Base-by-base conservation (phyloP, 495 filamentous ascomycete species). In the Penicillium nucicola region DNA sequence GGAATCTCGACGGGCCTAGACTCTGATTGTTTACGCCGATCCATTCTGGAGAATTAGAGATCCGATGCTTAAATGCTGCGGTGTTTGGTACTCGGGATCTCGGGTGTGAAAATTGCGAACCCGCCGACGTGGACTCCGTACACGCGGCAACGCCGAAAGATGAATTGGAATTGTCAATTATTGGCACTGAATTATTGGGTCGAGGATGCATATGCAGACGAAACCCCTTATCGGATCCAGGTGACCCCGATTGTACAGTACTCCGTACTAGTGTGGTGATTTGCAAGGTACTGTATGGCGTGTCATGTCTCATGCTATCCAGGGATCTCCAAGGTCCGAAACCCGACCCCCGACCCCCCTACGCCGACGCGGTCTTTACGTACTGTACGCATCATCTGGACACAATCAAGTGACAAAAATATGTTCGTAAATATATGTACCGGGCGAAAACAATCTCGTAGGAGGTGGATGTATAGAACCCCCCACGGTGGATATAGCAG, bases 1-100 rank as follows among this genome's bases (percentile, higher is more conserved):
- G 36, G 55, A 49, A 55, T 39, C 22, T n/a, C 25, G 25, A 28
- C 25, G 25, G 65, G 65, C 65, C 67, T 68, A 70, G 67, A 68
- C 55, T 57, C 34, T 10, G n/a, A 9, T 28, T 28, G 17, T 32
- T 38, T 23, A n/a, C 17, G 32, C 25, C 25, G 25, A 28, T 28
- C 25, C 25, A 1, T 4, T 28, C 25, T 28, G 23, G 23, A 28
- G 23, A 28, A 23, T n/a, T 22, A 22, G 20, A 22, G 20, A 22
- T 22, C 7, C 7, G 10, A 28, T 28, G 14, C 30, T 23, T 45
- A 6, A 23, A 1, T 6, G 22, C 28, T 48, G 35, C 51, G 30
- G 43, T 37, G 25, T 25, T 22, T 38, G 45, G 38, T 38, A 43
- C 42, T 41, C 40, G 52, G 52, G 22, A 35, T n/a, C 20, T 32